Evolutionary conservation across 2,329 filamentous ascomycete species (phyloP).

Genomic region (Arthrobotrys conoides): DNA sequence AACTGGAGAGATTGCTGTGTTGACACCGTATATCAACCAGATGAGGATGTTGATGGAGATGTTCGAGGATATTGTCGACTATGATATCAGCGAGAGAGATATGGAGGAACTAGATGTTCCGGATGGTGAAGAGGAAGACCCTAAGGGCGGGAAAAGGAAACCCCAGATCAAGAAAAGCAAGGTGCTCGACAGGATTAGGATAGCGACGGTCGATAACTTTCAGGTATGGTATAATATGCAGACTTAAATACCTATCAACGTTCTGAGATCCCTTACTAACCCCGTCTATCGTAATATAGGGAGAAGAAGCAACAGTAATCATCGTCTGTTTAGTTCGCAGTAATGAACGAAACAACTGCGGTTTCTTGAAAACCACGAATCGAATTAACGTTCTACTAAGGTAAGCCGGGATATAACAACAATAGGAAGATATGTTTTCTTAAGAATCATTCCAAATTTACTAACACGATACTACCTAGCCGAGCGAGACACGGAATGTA

Average conservation of each 20-base stretch:
- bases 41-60: constrained; percentile 65
- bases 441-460: background rate
- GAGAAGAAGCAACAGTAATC: constrained; percentile 80
- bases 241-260: background rate
- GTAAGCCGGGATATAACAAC: constrained; percentile 34
- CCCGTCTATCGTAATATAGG: constrained; percentile 75
- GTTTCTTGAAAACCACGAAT: constrained; percentile 72
- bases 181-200: constrained; percentile 64
- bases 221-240: constrained; percentile 29
- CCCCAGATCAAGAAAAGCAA: constrained; percentile 62
- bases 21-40: constrained; percentile 73
- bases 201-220: constrained; percentile 65
- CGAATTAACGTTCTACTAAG: constrained; percentile 64
- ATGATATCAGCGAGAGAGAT: constrained; percentile 65
- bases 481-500: constrained; percentile 80
- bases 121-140: constrained; percentile 75
- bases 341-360: constrained; percentile 73
- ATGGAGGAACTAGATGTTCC: constrained; percentile 66
- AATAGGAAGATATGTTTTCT: too few species aligned
- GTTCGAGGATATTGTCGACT: constrained; percentile 64
- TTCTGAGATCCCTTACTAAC: background rate
- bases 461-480: constrained; percentile 65
- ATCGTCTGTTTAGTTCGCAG: constrained; percentile 80
- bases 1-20: constrained; percentile 76
- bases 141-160: constrained; percentile 66